Evolutionary conservation across 139 green algal genomes (phyloP), one percentile per base, ranked within the genome.

Genomic region (Asterochloris sp.): DNA sequence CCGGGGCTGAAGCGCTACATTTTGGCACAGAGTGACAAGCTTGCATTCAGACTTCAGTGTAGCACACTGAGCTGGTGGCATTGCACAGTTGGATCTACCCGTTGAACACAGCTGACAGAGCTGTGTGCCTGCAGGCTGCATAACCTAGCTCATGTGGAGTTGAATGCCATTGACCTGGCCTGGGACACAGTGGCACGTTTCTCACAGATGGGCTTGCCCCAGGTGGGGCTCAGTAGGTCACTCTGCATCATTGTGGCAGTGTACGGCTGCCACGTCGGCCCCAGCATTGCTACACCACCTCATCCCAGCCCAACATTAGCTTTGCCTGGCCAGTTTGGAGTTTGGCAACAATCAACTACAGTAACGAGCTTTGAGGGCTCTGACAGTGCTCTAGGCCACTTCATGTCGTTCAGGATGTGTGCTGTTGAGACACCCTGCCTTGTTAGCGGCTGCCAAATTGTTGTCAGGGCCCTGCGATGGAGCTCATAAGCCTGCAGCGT

Each of bases 111-210:
- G 19, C n/a, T 38, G 71, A 21, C 24, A 9, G 26, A 38, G 14
- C 26, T 11, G 71, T 76, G 17, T 76, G 71, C n/a, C 23, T 29
- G 79, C 79, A 85, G 83, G 82, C 84, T 96, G 62, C 90, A 94
- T 89, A 93, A 94, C 82, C 84, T 97, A 69, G 91, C 92, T 4
- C 92, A 96, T 79, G 90, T 97, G 13, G 93, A 95, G 87, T 87
- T 96, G 54, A 98, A 98, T 78, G 94, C 94, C 14, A 93, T 98
- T 14, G 94, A 98, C 84, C 84, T 98, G 63, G 94, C 94, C 15
- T 96, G 90, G 92, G 94, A 97, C 87, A 96, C 93, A 0, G 88
- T 96, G 15, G 92, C 88, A 12, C 86, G 92, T 16, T 97, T 93
- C 76, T 90, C 89, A 1, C 27, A 79, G 62, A 69, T 90, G 10